Conservation (phyloP, 495 filamentous ascomycete species). For the Xylaria cubensis region DNA sequence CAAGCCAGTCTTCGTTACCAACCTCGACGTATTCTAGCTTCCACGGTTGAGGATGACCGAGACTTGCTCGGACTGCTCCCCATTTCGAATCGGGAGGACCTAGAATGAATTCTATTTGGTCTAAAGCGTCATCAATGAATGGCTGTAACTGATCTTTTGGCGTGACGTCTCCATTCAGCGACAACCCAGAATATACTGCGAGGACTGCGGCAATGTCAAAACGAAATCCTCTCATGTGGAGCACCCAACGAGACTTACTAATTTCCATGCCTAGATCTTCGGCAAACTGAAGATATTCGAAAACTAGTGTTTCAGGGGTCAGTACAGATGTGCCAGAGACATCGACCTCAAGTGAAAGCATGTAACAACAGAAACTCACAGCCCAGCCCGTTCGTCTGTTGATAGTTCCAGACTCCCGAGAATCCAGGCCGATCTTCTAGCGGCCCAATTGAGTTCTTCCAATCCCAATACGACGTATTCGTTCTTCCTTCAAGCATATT, state of each 20-base stretch:
- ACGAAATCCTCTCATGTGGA: not conserved
- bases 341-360: not conserved
- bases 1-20: constrained; percentile 70
- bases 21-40: constrained; percentile 66
- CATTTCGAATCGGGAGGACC: constrained; percentile 61
- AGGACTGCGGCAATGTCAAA: constrained; percentile 44
- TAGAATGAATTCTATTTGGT: constrained; percentile 71
- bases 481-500: constrained; percentile 69
- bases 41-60: constrained; percentile 66
- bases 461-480: constrained; percentile 64
- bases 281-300: constrained; percentile 72
- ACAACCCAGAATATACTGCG: constrained; percentile 67
- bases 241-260: constrained; percentile 31
- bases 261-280: constrained; percentile 67
- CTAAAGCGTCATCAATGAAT: constrained; percentile 66
- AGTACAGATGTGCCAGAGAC: not conserved
- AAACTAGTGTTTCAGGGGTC: constrained; percentile 27
- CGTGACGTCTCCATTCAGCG: constrained; percentile 59
- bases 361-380: constrained; percentile 18
- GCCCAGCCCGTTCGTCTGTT: constrained; percentile 68
- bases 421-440: constrained; percentile 67
- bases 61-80: constrained; percentile 61
- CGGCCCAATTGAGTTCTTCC: constrained; percentile 72
- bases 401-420: constrained; percentile 66
- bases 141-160: constrained; percentile 46